Conservation (phyloP, 176 grass and related monocot genomes). For the Dactylis glomerata region DNA sequence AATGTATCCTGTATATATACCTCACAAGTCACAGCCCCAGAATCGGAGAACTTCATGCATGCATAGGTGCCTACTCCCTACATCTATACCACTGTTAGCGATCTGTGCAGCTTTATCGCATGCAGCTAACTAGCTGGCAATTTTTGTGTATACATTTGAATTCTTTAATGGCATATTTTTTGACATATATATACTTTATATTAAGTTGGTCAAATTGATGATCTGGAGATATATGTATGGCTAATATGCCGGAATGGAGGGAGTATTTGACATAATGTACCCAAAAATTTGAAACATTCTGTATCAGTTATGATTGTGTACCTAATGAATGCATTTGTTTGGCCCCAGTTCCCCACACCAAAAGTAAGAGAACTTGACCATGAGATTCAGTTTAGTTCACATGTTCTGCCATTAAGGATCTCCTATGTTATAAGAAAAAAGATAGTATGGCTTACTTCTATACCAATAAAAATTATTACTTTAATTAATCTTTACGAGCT, state of each 20-base stretch:
- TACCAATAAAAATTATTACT: background rate
- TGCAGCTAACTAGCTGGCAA: background rate
- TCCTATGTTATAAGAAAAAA: background rate
- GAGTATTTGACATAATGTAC: too few species aligned
- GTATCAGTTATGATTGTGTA: background rate
- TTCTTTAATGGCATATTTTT: too few species aligned
- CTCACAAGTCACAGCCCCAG: too few species aligned
- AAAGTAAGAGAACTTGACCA: background rate
- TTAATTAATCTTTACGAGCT: background rate
- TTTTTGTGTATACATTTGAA: background rate
- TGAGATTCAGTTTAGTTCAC: background rate
- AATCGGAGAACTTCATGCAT: background rate
- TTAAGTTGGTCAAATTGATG: too few species aligned
- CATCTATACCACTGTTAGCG: background rate
- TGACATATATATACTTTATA: too few species aligned
- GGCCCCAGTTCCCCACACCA: too few species aligned
- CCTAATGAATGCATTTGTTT: background rate
- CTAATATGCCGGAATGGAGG: too few species aligned
- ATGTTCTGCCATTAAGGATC: background rate
- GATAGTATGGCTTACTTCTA: background rate
- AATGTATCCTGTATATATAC: too few species aligned
- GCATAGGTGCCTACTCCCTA: background rate
- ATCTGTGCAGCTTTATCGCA: constrained; percentile 18
- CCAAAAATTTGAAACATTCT: too few species aligned
- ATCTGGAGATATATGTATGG: too few species aligned